Percentiles rank a stretch among this genome's conserved stretches.
Evolutionary conservation across 2,329 filamentous ascomycete species (phyloP).

Genomic region (Hymenoscyphus linearis): DNA sequence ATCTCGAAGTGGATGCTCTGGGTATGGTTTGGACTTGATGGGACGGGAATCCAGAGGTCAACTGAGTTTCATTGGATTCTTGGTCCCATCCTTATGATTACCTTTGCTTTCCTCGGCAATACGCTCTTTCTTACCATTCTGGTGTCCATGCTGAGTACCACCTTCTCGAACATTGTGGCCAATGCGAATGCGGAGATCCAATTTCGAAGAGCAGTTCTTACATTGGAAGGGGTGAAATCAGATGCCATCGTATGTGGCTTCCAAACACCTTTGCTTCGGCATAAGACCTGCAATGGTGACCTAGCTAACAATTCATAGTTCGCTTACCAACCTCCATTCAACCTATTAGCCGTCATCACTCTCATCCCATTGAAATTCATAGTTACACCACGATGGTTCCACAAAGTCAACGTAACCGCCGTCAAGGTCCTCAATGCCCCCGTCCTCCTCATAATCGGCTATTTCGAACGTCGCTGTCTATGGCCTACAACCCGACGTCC

Average conservation of each 20-base stretch:
- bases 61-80: conserved; percentile 73
- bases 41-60: conserved; percentile 44
- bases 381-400: conserved; percentile 79
- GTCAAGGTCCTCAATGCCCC: conserved; percentile 73
- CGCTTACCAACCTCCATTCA: conserved; percentile 65
- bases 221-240: conserved; percentile 79
- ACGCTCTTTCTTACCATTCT: conserved; percentile 85
- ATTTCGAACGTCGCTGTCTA: conserved; percentile 64
- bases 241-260: conserved; percentile 53
- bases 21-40: conserved; percentile 88
- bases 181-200: conserved; percentile 81
- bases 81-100: conserved; percentile 73
- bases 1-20: conserved; percentile 90
- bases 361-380: conserved; percentile 73
- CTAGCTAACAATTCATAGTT: conserved; percentile 15
- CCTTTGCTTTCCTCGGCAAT: conserved; percentile 81
- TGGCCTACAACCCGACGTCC: conserved; percentile 41
- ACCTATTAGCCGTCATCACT: conserved; percentile 69
- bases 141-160: conserved; percentile 81
- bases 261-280: background rate
- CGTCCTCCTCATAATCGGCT: conserved; percentile 63
- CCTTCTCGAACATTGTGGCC: conserved; percentile 70
- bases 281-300: background rate
- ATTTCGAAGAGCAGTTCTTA: conserved; percentile 74
- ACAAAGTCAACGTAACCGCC: conserved; percentile 78